Conservation (phyloP, 805 yeast species). For the Metschnikowia kofuensis region DNA sequence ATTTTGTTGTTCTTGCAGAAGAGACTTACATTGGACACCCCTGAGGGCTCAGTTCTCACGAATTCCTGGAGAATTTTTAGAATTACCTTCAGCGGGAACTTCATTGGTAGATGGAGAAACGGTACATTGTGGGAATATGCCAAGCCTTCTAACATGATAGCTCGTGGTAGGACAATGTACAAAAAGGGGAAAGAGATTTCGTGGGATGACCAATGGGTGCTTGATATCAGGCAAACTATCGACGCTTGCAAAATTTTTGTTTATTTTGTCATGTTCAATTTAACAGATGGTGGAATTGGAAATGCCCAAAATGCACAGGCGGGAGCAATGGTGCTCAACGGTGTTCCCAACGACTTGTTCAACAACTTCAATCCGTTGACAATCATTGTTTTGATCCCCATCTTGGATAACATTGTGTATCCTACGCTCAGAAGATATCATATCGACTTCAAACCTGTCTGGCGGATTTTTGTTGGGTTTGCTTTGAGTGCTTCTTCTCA, state of each 20-base stretch:
- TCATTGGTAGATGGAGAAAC: constrained; percentile 37
- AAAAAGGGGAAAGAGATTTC: constrained; percentile 20
- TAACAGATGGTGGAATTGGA: constrained; percentile 50
- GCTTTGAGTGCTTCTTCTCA: constrained; percentile 45
- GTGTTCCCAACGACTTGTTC: constrained; percentile 57
- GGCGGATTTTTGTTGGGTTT: constrained; percentile 48
- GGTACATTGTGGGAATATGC: constrained; percentile 50
- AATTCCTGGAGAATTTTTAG: constrained; percentile 40
- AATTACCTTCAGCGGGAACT: constrained; percentile 43
- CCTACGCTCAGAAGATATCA: constrained; percentile 43
- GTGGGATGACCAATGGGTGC: constrained; percentile 48
- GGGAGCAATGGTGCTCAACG: constrained; percentile 49
- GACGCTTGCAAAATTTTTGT: constrained; percentile 45
- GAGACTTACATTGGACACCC: constrained; percentile 28
- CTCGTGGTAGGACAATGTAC: constrained; percentile 39
- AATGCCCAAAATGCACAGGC: constrained; percentile 51
- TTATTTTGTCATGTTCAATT: constrained; percentile 37
- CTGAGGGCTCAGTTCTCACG: constrained; percentile 47
- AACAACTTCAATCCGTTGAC: constrained; percentile 54
- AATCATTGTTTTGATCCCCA: constrained; percentile 50
- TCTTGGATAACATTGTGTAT: constrained; percentile 46
- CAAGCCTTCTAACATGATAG: constrained; percentile 42
- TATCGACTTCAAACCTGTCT: constrained; percentile 30
- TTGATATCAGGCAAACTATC: constrained; percentile 43
- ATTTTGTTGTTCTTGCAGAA: constrained; percentile 26